Evolutionary conservation across 352 stramenopile species (phyloP).

Genomic region (Phytophthora agathidicida): DNA sequence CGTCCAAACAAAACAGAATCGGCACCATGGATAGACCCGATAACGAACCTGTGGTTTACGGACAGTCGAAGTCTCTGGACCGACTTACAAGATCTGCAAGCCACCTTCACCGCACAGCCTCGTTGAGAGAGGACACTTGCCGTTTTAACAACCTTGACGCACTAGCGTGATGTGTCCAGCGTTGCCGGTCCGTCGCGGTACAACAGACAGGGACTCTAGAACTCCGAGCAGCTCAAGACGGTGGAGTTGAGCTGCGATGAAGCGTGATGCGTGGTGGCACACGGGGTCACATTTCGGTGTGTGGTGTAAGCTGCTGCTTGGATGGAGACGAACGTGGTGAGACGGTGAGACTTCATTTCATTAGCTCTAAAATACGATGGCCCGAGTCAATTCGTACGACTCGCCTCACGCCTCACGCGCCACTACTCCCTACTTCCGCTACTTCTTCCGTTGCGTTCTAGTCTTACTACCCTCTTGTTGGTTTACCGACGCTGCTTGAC

Average conservation of each 20-base stretch:
- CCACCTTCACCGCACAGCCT: constrained; percentile 1
- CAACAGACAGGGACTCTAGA: no score
- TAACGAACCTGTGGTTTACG: neutral
- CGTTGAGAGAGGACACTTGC: constrained; percentile 1
- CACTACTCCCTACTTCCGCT: neutral
- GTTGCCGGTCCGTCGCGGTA: neutral
- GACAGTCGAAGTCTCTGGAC: no score
- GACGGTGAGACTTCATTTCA: neutral
- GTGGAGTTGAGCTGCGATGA: no score
- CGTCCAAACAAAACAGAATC: no score
- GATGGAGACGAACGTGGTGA: neutral
- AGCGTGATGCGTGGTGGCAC: neutral
- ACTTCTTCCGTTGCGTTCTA: constrained; percentile 8
- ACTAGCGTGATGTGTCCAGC: constrained; percentile 18
- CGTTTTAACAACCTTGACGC: neutral
- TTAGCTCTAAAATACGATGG: constrained; percentile 22
- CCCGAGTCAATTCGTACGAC: constrained; percentile 15
- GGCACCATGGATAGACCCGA: constrained; percentile 28
- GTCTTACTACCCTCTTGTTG: neutral
- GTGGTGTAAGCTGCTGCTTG: neutral
- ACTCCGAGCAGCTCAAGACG: constrained; percentile 4
- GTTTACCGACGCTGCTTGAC: constrained; percentile 10
- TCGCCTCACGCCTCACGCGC: neutral
- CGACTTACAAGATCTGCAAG: constrained; percentile 7
- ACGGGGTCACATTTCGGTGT: constrained; percentile 8